A percentile compares a stretch with the other conserved stretches of the same genome.
Evolutionary conservation across 345 rosid genomes (phyloP).

Genomic region (Salix arbutifolia): DNA sequence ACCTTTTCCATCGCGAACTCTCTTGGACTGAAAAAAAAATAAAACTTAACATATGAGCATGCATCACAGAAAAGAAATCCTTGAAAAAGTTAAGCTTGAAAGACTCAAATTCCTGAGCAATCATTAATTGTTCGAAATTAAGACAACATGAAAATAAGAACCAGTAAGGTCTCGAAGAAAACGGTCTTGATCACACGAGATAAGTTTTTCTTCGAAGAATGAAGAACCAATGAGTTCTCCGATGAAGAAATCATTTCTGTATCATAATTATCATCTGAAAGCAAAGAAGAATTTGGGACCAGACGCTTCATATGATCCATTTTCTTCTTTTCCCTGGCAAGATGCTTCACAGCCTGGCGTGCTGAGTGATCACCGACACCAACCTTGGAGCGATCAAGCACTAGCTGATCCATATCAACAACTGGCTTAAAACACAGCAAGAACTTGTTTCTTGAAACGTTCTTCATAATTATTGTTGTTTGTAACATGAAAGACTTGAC

Average conservation of each 20-base stretch:
- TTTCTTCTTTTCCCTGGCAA: neutral
- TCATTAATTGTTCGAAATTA: neutral
- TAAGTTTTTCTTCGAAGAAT: constrained; percentile 15
- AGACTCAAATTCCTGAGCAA: neutral
- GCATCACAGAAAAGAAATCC: neutral
- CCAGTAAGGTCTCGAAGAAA: constrained; percentile 34
- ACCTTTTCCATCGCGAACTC: constrained; percentile 20
- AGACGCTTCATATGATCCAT: neutral
- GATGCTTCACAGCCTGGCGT: neutral
- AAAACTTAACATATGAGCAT: neutral
- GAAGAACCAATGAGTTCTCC: constrained; percentile 13
- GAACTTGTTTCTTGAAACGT: constrained; percentile 36
- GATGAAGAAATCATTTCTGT: neutral
- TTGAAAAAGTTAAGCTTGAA: neutral
- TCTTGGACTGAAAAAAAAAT: constrained; percentile 18
- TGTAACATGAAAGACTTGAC: neutral
- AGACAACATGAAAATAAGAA: neutral
- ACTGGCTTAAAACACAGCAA: constrained; percentile 45
- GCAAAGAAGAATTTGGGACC: neutral
- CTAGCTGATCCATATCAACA: constrained; percentile 28
- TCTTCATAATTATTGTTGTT: constrained; percentile 9
- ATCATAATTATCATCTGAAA: neutral
- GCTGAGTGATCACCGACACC: neutral
- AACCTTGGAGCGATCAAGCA: constrained; percentile 15
- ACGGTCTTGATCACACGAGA: constrained; percentile 37